Evolutionary conservation across 2,329 filamentous ascomycete genomes (phyloP), one percentile per base, ranked within the genome.

Genomic region (Claviceps monticola): DNA sequence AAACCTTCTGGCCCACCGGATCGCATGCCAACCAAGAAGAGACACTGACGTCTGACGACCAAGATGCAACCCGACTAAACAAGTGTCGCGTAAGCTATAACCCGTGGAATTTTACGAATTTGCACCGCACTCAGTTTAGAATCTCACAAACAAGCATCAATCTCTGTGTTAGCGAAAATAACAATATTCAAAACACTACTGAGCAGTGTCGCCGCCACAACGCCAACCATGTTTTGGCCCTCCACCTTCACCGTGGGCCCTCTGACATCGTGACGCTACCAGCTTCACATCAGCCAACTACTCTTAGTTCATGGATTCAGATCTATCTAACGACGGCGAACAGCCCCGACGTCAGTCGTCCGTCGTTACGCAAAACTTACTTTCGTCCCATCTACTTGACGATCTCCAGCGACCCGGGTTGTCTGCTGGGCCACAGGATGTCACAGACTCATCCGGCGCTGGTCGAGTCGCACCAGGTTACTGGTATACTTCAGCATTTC

Each of bases 361-460:
- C 56, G 90, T 93, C 68, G 85, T 84, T 54, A 72, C 91, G 53
- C 82, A 82, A 66, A 78, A 83, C 59, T 71, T 86, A 38, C 62
- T 66, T 51, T 56, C 59, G 13, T 53, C 56, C 29, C 54, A 38
- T 19, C 9, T 16, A 26, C 5, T 43, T 2, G 38, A 23, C 16
- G 34, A 38, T 34, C 41, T 37, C 38, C 47, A 29, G 26, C 26
- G 17, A 29, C 26, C 21, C 21, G 19, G 37, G 16, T 19, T 17
- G 5, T 14, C 23, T 42, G n/a, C 26, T 21, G 45, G 36, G 9
- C 17, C 4, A 14, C 26, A 43, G n/a, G 39, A 54, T 38, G 48
- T 56, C 39, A 41, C 53, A 39, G 19, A 14, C 16, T 38, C 21
- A 23, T 19, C 45, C 55, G 17, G 50, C 46, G 59, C 72, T 34